Evolutionary conservation across 805 yeast genomes (phyloP).

Genomic region (Lachancea nothofagi): DNA sequence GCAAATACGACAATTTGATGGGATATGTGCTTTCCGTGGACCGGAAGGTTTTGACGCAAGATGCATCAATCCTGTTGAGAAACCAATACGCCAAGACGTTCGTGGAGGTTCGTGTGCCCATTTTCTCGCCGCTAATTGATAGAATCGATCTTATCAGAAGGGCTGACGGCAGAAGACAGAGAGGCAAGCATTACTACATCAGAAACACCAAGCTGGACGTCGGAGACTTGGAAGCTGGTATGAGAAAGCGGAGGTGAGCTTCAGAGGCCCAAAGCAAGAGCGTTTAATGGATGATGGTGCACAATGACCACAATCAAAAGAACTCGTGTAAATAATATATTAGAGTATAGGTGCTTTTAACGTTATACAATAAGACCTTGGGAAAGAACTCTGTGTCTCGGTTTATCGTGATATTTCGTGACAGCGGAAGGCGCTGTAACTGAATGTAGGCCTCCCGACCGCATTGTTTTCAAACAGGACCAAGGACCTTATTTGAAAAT

Average conservation of each 20-base stretch:
- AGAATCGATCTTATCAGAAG: slow-evolving; percentile 73
- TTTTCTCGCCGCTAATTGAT: slow-evolving; percentile 73
- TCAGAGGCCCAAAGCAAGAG: no score
- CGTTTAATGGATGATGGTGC: no score
- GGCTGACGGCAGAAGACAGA: slow-evolving; percentile 53
- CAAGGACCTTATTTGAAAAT: slow-evolving; percentile 28
- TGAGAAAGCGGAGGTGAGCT: slow-evolving; percentile 31
- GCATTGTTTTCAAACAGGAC: no score
- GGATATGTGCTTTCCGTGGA: slow-evolving; percentile 79
- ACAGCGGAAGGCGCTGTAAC: neutral
- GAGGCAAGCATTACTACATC: slow-evolving; percentile 87
- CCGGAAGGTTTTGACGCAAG: slow-evolving; percentile 52
- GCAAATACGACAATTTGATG: slow-evolving; percentile 55
- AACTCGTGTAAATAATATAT: slow-evolving; percentile 5
- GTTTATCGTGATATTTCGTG: slow-evolving; percentile 8
- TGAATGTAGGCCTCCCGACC: no score
- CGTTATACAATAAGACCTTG: no score
- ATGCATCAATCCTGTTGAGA: slow-evolving; percentile 73
- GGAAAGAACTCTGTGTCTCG: no score
- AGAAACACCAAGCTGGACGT: slow-evolving; percentile 75
- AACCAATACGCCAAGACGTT: slow-evolving; percentile 79
- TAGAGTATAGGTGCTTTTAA: neutral
- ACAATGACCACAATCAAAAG: no score
- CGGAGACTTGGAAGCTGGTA: slow-evolving; percentile 53
- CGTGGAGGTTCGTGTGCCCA: slow-evolving; percentile 74